These are phyloP conservation scores for Aspergillus sp. DNA, from an alignment of 2,329 filamentous ascomycete genomes.

Conservation along the genomic window DNA sequence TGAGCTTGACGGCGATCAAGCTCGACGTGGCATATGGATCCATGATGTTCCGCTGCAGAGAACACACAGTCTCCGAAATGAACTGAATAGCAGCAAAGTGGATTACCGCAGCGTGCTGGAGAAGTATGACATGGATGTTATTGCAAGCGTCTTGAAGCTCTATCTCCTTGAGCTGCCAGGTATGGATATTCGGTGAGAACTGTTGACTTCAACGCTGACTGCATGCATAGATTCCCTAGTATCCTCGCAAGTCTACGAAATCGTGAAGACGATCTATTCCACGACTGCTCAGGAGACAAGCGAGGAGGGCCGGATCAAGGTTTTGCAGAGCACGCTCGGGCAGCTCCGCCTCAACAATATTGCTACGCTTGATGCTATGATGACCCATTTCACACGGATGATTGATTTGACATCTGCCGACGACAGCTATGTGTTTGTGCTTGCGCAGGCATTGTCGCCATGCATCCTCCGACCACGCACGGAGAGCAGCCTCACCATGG, in stretches of 20 bases:
- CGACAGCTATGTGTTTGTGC: constrained; percentile 66
- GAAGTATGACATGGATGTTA: constrained; percentile 86
- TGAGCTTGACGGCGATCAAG: constrained; percentile 92
- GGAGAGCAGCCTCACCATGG: constrained; percentile 86
- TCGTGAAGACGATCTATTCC: constrained; percentile 92
- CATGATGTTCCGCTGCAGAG: constrained; percentile 78
- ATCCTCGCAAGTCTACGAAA: constrained; percentile 96
- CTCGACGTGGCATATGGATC: constrained; percentile 85
- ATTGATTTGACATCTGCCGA: constrained; percentile 96
- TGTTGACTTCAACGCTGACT: constrained; percentile 4
- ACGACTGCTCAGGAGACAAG: constrained; percentile 67
- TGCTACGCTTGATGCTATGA: constrained; percentile 93
- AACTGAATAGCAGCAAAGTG: constrained; percentile 77
- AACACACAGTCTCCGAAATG: constrained; percentile 72
- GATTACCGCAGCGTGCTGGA: constrained; percentile 67
- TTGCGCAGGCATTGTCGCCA: constrained; percentile 67
- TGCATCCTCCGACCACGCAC: constrained; percentile 80
- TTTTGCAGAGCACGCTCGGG: constrained; percentile 90
- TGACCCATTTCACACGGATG: constrained; percentile 93
- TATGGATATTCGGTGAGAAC: no score
- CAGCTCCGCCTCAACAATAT: constrained; percentile 95
- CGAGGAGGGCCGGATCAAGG: constrained; percentile 71
- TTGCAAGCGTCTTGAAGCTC: constrained; percentile 84
- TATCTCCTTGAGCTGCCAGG: constrained; percentile 91
- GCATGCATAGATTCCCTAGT: constrained; percentile 72